These are phyloP conservation scores for Globisporangium echinulatum DNA, from an alignment of 352 stramenopile genomes.

Conservation along the genomic window DNA sequence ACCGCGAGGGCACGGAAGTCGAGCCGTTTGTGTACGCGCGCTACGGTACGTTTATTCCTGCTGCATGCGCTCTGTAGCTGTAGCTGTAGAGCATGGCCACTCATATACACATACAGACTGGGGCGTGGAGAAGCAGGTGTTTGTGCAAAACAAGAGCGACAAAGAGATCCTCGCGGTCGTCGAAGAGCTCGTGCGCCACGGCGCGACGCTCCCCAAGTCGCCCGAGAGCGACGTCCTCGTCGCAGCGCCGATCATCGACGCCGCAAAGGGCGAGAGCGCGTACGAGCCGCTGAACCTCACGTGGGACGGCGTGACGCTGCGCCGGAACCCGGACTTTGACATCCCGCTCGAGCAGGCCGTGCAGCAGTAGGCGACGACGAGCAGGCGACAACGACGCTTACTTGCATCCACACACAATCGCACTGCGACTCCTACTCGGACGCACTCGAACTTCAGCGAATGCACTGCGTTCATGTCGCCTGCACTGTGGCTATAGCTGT, in stretches of 20 bases:
- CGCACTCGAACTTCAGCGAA: background rate
- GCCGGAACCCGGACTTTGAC: constrained; percentile 82
- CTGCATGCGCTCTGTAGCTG: background rate
- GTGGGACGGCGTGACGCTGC: constrained; percentile 75
- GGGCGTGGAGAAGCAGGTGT: constrained; percentile 80
- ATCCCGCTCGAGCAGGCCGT: constrained; percentile 64
- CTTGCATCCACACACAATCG: background rate
- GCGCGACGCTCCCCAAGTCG: constrained; percentile 70
- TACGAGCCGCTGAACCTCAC: constrained; percentile 82
- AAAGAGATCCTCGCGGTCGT: constrained; percentile 73
- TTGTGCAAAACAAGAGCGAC: constrained; percentile 76
- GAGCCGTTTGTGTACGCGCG: constrained; percentile 85
- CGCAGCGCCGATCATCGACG: constrained; percentile 69
- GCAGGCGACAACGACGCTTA: no score
- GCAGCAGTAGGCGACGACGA: background rate
- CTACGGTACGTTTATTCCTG: constrained; percentile 34
- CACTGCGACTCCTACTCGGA: no score
- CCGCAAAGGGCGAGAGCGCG: constrained; percentile 50
- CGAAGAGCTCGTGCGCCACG: constrained; percentile 71
- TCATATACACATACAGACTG: constrained; percentile 36
- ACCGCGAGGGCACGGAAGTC: constrained; percentile 83
- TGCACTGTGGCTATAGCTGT: no score
- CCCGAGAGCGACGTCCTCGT: constrained; percentile 80
- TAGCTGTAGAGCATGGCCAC: background rate
- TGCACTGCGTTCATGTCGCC: background rate